A percentile compares a stretch with the other conserved stretches of the same genome.
These are phyloP conservation scores for Coccinonectria pachysandricola DNA, from an alignment of 2,329 filamentous ascomycete genomes.

Conservation along the genomic window DNA sequence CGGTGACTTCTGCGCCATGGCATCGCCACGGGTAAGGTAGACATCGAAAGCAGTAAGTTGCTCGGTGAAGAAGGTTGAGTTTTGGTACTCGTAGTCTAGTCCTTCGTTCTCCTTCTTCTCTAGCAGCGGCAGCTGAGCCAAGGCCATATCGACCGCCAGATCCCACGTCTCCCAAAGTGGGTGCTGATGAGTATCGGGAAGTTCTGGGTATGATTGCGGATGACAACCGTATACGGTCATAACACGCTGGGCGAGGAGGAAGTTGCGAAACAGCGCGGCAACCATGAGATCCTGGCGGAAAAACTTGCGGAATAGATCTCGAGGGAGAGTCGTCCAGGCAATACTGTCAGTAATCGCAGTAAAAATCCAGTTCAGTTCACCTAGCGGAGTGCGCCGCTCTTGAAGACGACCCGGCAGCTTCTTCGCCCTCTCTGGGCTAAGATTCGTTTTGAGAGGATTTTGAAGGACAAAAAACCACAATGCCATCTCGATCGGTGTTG, in stretches of 20 bases:
- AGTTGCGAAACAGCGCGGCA: constrained; percentile 93
- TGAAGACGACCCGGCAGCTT: constrained; percentile 86
- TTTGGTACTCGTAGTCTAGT: constrained; percentile 80
- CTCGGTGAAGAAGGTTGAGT: constrained; percentile 93
- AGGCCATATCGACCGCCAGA: constrained; percentile 86
- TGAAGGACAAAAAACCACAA: constrained; percentile 93
- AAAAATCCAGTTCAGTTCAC: constrained; percentile 98
- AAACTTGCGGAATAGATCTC: constrained; percentile 88
- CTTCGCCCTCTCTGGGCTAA: constrained; percentile 74
- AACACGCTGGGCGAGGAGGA: constrained; percentile 84
- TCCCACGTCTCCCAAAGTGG: constrained; percentile 98
- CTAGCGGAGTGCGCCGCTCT: constrained; percentile 84
- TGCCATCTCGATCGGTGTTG: constrained; percentile 95
- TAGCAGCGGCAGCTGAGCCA: constrained; percentile 78
- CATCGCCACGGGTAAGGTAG: constrained; percentile 72
- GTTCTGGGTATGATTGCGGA: constrained; percentile 78
- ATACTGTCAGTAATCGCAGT: constrained; percentile 98
- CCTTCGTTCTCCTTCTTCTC: constrained; percentile 66
- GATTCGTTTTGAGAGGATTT: constrained; percentile 60
- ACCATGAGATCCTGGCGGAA: constrained; percentile 98
- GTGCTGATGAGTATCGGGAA: constrained; percentile 93
- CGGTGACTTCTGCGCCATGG: constrained; percentile 74
- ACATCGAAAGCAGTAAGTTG: constrained; percentile 96
- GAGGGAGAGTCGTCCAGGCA: constrained; percentile 89
- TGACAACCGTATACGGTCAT: constrained; percentile 96